Conservation (phyloP, 2,329 filamentous ascomycete species). For the Ophiostoma australiae region DNA sequence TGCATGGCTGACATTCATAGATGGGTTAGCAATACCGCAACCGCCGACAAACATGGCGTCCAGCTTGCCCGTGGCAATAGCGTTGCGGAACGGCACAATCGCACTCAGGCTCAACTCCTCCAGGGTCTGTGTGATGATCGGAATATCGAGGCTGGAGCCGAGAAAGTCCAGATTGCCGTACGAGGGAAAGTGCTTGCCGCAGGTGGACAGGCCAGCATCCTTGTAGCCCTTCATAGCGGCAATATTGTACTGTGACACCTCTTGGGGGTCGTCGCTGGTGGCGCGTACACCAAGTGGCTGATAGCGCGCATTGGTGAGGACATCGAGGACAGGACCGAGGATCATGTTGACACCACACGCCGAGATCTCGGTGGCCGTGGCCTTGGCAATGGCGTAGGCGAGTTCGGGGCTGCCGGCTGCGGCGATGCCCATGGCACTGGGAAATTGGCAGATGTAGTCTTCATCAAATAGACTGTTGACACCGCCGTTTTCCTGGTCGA, state of each 20-base stretch:
- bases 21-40: constrained; percentile 84
- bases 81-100: constrained; percentile 84
- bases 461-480: constrained; percentile 97
- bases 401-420: constrained; percentile 81
- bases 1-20: constrained; percentile 92
- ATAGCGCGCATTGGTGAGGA: constrained; percentile 86
- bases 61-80: constrained; percentile 72
- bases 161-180: constrained; percentile 94
- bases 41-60: constrained; percentile 96
- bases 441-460: constrained; percentile 92
- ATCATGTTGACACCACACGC: constrained; percentile 96
- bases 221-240: constrained; percentile 90
- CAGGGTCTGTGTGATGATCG: constrained; percentile 89
- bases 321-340: constrained; percentile 87
- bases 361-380: constrained; percentile 85
- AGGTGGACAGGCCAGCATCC: constrained; percentile 80
- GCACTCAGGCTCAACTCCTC: constrained; percentile 91
- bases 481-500: constrained; percentile 97
- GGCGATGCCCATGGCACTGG: constrained; percentile 94
- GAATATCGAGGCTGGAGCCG: constrained; percentile 84
- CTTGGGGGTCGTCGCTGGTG: constrained; percentile 86
- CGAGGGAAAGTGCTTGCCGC: constrained; percentile 94
- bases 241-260: constrained; percentile 88
- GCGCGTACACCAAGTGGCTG: constrained; percentile 87
- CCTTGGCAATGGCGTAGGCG: constrained; percentile 84